These are phyloP conservation scores for Irineochytrium annulatum DNA, from an alignment of 192 early-diverging fungal species.

Conservation along the genomic window DNA sequence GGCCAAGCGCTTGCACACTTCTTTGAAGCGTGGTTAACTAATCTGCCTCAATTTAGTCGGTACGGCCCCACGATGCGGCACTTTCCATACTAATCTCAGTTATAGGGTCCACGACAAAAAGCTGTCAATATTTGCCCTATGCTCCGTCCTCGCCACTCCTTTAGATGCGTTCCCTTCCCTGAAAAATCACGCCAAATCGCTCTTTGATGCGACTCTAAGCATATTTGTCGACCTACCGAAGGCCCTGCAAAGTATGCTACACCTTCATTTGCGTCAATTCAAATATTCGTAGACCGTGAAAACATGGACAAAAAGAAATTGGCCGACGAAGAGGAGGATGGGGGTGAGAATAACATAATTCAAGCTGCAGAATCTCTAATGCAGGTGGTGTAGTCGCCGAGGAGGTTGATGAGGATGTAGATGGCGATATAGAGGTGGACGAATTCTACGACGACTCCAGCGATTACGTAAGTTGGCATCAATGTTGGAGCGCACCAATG, in stretches of 20 bases:
- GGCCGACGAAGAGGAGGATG: too few relatives aligned
- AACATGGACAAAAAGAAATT: too few relatives aligned
- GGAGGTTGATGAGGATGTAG: too few relatives aligned
- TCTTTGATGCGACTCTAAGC: slow-evolving; percentile 9
- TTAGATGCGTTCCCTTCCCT: slow-evolving; percentile 11
- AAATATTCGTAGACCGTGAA: too few relatives aligned
- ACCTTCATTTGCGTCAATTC: not conserved
- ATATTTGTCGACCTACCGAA: slow-evolving; percentile 16
- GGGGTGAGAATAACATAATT: too few relatives aligned
- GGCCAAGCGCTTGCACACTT: slow-evolving; percentile 12
- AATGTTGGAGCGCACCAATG: too few relatives aligned
- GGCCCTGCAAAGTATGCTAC: slow-evolving; percentile 13
- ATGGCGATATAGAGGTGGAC: too few relatives aligned
- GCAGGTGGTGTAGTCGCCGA: too few relatives aligned
- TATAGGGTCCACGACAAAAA: slow-evolving; percentile 25
- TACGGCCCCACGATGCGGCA: too few relatives aligned
- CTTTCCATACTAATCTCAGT: not conserved
- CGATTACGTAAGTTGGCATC: too few relatives aligned
- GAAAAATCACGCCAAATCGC: slow-evolving; percentile 12
- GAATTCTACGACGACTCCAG: too few relatives aligned
- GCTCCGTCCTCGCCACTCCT: slow-evolving; percentile 8
- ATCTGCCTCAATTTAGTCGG: slow-evolving; percentile 16
- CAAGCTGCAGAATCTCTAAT: too few relatives aligned
- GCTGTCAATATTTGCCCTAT: slow-evolving; percentile 22
- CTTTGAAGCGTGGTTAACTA: slow-evolving; percentile 26